Evolutionary conservation across 805 yeast genomes (phyloP).

Genomic region (Barnettozyma populi): DNA sequence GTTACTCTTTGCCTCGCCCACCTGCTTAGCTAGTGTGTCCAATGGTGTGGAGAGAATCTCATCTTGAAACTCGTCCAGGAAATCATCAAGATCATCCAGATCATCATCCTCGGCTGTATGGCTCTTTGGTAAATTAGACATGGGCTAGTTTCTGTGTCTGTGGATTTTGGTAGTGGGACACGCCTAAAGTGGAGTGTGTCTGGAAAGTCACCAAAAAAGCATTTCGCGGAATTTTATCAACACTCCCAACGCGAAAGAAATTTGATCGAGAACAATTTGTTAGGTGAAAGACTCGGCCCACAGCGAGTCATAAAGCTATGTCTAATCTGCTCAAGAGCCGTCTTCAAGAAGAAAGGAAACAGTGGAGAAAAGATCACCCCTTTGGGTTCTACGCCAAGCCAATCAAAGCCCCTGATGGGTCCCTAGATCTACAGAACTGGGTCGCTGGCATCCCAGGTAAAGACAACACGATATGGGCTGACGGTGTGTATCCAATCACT

Average conservation of each 20-base stretch:
- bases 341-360: slow-evolving; percentile 87
- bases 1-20: slow-evolving; percentile 13
- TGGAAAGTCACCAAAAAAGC: not conserved
- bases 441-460: slow-evolving; percentile 96
- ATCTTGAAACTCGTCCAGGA: slow-evolving; percentile 79
- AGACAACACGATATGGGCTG: slow-evolving; percentile 78
- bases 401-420: slow-evolving; percentile 68
- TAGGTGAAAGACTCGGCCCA: no score
- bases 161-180: not conserved
- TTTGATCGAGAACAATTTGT: not conserved
- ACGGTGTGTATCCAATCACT: slow-evolving; percentile 82
- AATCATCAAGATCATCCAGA: slow-evolving; percentile 73
- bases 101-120: slow-evolving; percentile 34
- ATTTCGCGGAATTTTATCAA: not conserved
- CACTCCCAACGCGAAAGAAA: not conserved
- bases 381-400: slow-evolving; percentile 97
- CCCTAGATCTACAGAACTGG: slow-evolving; percentile 83
- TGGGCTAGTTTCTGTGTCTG: not conserved
- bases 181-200: not conserved
- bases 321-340: slow-evolving; percentile 38
- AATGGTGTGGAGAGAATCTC: slow-evolving; percentile 51
- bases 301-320: slow-evolving; percentile 4
- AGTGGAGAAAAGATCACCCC: slow-evolving; percentile 98
- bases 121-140: slow-evolving; percentile 1
- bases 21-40: slow-evolving; percentile 12